phyloP scores from a whole-genome alignment of 1,284 basidiomycete species.

The Sporisorium sorghi region DNA sequence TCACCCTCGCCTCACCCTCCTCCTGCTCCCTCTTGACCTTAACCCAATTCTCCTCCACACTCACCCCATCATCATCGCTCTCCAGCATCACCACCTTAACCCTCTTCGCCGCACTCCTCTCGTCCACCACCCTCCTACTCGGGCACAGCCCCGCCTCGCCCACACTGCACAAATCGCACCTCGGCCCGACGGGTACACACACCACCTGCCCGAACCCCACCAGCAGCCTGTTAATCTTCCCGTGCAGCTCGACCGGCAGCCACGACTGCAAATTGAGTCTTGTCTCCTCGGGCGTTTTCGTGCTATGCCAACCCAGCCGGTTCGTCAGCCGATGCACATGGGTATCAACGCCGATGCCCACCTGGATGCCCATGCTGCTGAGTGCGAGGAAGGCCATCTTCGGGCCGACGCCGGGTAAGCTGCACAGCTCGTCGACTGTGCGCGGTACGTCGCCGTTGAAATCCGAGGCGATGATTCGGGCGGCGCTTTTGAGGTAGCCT shows the following conservation, averaged over 20 bases:
- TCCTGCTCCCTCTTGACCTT: slow-evolving; percentile 8
- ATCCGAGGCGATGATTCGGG: slow-evolving; percentile 46
- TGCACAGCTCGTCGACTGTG: slow-evolving; percentile 60
- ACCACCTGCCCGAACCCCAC: slow-evolving; percentile 77
- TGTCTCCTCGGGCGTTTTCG: slow-evolving; percentile 88
- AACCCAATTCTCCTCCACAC: slow-evolving; percentile 24
- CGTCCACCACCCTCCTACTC: slow-evolving; percentile 50
- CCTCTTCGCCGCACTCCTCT: slow-evolving; percentile 45
- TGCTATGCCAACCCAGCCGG: slow-evolving; percentile 89
- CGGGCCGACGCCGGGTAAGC: slow-evolving; percentile 67
- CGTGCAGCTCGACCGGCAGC: slow-evolving; percentile 59
- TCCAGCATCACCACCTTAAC: slow-evolving; percentile 39
- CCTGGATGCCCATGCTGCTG: slow-evolving; percentile 87
- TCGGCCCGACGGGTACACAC: slow-evolving; percentile 83
- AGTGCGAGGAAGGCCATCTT: slow-evolving; percentile 73
- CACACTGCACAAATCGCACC: slow-evolving; percentile 75
- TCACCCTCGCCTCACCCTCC: slow-evolving; percentile 13
- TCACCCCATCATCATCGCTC: slow-evolving; percentile 18
- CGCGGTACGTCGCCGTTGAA: slow-evolving; percentile 59
- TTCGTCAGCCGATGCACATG: slow-evolving; percentile 97
- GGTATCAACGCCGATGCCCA: slow-evolving; percentile 95
- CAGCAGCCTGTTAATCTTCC: slow-evolving; percentile 62
- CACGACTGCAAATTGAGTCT: slow-evolving; percentile 64
- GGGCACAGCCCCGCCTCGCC: slow-evolving; percentile 55
- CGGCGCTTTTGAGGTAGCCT: slow-evolving; percentile 65